Base-by-base conservation (phyloP, 1,284 basidiomycete species). In the Schizopora paradoxa region DNA sequence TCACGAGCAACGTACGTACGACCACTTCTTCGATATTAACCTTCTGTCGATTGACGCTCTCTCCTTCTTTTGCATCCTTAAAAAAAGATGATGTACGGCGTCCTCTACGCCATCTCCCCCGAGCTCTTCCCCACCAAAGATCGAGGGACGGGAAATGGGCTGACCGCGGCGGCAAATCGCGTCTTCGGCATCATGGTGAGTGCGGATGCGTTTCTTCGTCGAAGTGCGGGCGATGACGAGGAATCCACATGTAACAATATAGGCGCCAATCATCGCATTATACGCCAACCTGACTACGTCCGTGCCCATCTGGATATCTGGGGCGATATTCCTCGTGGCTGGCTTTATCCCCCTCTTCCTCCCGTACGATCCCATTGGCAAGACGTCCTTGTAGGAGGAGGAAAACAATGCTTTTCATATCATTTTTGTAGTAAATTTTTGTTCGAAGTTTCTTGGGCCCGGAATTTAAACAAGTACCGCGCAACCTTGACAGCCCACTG, bases 31-130 rank as follows among this genome's bases (percentile, higher is more conserved):
- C 26, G 39, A 51, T 33, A 49, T 44, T 43, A 48, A 61, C 10
- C 59, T 58, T 5, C 37, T 21, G 18, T 22, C 16, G 26, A 28
- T 25, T 5, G 5, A 16, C 19, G 8, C 18, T 8, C 18, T n/a
- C 21, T 13, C 28, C 23, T 5, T 16, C 19, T 10, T n/a, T n/a
- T n/a, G n/a, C n/a, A n/a, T 16, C 10, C 18, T n/a, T 25, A n/a
- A n/a, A n/a, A n/a, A n/a, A 57, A 73, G 64, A 67, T 86, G 48
- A 86, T 88, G 83, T 86, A 86, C 51, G 82, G 82, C 10, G 81
- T 86, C 1, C 62, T 86, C 45, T 87, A 86, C 54, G 81, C 82
- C 7, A 55, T 81, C 37, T 77, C 79, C 0, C 79, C 79, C 1
- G 83, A 88, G 59, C 58, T 86, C 8, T 87, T 89, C 65, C 83